phyloP scores from a whole-genome alignment of 2,329 filamentous ascomycete genomes.

The Curvularia lunata region DNA sequence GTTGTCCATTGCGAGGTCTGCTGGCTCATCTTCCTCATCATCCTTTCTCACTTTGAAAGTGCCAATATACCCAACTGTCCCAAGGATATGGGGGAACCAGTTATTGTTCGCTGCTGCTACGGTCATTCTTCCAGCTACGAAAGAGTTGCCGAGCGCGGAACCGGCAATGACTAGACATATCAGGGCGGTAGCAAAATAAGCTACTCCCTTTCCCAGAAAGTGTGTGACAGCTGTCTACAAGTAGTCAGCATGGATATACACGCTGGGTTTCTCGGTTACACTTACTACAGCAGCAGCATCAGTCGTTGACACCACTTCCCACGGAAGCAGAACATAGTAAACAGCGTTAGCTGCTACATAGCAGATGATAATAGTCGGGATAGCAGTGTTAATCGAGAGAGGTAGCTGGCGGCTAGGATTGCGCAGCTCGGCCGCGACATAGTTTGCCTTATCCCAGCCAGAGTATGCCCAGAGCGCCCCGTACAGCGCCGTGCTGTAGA shows the following conservation, averaged over 20 bases:
- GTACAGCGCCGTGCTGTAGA: slow-evolving; percentile 64
- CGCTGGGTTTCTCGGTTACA: slow-evolving; percentile 4
- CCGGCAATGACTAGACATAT: slow-evolving; percentile 69
- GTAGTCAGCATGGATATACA: not conserved
- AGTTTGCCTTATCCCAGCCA: slow-evolving; percentile 51
- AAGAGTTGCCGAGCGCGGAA: slow-evolving; percentile 67
- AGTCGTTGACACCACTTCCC: slow-evolving; percentile 64
- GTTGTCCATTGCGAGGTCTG: slow-evolving; percentile 38
- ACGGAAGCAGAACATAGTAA: slow-evolving; percentile 68
- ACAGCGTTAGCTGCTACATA: slow-evolving; percentile 67
- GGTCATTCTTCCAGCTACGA: slow-evolving; percentile 68
- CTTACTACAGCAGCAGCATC: slow-evolving; percentile 69
- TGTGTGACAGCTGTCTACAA: slow-evolving; percentile 47
- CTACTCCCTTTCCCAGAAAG: slow-evolving; percentile 60
- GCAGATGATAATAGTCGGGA: slow-evolving; percentile 66
- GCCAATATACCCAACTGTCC: slow-evolving; percentile 41
- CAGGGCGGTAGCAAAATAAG: slow-evolving; percentile 60
- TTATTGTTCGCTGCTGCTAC: slow-evolving; percentile 59
- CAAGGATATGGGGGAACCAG: slow-evolving; percentile 39
- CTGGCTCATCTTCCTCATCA: slow-evolving; percentile 12
- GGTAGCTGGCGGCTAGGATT: slow-evolving; percentile 56
- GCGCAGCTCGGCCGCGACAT: slow-evolving; percentile 46
- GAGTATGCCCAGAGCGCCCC: slow-evolving; percentile 47
- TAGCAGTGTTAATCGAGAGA: slow-evolving; percentile 66
- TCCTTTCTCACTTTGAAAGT: slow-evolving; percentile 29